phyloP scores from a whole-genome alignment of 2,329 filamentous ascomycete genomes.

The Aspergillus alliaceus region DNA sequence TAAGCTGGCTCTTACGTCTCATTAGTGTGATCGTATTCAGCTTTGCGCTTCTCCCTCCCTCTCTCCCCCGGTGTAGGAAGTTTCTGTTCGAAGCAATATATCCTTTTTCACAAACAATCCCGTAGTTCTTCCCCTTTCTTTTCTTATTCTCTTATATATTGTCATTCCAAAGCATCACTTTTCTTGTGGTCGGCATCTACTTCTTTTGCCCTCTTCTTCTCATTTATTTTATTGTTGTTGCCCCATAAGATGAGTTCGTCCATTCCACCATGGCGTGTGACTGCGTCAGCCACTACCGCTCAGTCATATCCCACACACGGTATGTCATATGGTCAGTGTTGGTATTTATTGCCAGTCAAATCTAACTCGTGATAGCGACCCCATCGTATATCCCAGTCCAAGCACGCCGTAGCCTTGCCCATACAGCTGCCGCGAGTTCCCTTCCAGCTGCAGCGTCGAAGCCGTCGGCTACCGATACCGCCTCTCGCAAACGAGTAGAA shows the following conservation, averaged over 20 bases:
- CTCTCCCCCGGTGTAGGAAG: constrained; percentile 12
- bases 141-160: too few species aligned
- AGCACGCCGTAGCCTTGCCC: constrained; percentile 61
- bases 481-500: constrained; percentile 58
- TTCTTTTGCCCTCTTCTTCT: constrained; percentile 10
- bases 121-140: constrained; percentile 17
- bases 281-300: constrained; percentile 29
- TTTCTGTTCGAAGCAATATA: constrained; percentile 7
- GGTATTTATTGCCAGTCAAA: too few species aligned
- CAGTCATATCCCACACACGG: constrained; percentile 32
- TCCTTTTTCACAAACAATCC: constrained; percentile 9
- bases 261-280: constrained; percentile 40
- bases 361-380: constrained; percentile 39
- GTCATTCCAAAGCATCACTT: constrained; percentile 15
- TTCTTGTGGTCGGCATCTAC: constrained; percentile 1
- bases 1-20: not conserved
- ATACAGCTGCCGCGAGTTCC: constrained; percentile 30
- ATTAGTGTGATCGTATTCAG: not conserved
- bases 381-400: constrained; percentile 63
- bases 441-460: constrained; percentile 22
- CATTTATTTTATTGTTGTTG: constrained; percentile 17
- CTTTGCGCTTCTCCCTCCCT: not conserved
- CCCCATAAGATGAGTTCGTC: constrained; percentile 41
- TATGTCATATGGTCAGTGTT: constrained; percentile 20
- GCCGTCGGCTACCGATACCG: constrained; percentile 38